These are phyloP conservation scores for Termitomyces sp. DNA, from an alignment of 768 basidiomycete genomes.

Conservation along the genomic window DNA sequence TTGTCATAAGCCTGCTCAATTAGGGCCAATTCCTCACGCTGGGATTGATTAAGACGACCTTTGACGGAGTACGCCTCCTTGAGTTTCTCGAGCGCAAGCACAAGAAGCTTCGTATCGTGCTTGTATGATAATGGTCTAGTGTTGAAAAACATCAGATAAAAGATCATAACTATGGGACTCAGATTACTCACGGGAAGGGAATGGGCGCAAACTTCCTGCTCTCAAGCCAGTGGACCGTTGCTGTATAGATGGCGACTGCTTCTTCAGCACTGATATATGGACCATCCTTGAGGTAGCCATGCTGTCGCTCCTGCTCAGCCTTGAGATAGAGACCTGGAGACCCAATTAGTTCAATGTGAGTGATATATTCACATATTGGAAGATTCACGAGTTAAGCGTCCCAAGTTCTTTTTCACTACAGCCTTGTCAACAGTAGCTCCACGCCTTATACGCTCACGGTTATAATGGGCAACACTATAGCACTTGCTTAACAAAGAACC, in stretches of 20 bases:
- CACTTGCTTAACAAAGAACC: not conserved
- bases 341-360: constrained; percentile 10
- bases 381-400: constrained; percentile 85
- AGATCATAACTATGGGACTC: not conserved
- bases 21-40: constrained; percentile 95
- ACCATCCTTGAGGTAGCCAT: constrained; percentile 98
- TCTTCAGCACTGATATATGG: constrained; percentile 99
- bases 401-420: constrained; percentile 98
- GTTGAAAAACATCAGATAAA: not conserved
- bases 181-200: constrained; percentile 82
- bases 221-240: constrained; percentile 98
- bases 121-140: constrained; percentile 91
- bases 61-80: constrained; percentile 99
- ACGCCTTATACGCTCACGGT: constrained; percentile 94
- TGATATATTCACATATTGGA: not conserved
- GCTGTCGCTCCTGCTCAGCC: constrained; percentile 98
- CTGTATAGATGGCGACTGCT: constrained; percentile 97
- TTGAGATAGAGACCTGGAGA: constrained; percentile 81
- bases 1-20: constrained; percentile 99
- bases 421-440: constrained; percentile 98
- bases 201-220: constrained; percentile 97
- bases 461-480: constrained; percentile 88
- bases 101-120: constrained; percentile 97
- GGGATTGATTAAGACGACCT: constrained; percentile 95
- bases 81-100: constrained; percentile 94